phyloP scores from a whole-genome alignment of 805 yeast genomes.

The Candida morakotiae region DNA sequence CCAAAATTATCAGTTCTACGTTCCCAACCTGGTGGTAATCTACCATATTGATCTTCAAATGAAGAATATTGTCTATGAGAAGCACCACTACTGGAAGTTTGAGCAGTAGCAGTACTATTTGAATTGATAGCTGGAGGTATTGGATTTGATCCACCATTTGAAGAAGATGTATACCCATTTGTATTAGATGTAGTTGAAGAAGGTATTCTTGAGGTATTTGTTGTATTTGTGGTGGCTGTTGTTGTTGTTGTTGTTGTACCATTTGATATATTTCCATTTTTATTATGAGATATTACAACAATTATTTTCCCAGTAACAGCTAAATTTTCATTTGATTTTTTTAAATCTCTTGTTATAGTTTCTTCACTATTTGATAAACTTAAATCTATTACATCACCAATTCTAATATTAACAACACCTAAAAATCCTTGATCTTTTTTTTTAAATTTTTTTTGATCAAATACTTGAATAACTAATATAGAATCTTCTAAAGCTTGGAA shows the following conservation, averaged over 20 bases:
- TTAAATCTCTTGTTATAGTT: slow-evolving; percentile 88
- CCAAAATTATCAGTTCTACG: slow-evolving; percentile 97
- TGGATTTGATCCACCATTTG: slow-evolving; percentile 14
- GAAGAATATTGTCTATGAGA: slow-evolving; percentile 72
- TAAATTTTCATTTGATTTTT: slow-evolving; percentile 84
- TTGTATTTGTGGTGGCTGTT: slow-evolving; percentile 12
- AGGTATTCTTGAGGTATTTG: slow-evolving; percentile 11
- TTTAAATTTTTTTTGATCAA: slow-evolving; percentile 95
- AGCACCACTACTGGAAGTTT: slow-evolving; percentile 6
- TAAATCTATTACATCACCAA: slow-evolving; percentile 83
- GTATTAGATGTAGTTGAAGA: slow-evolving; percentile 13
- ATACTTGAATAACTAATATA: slow-evolving; percentile 86
- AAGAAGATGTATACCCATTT: not conserved
- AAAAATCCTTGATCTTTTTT: slow-evolving; percentile 97
- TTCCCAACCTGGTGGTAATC: slow-evolving; percentile 99
- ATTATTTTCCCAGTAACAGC: slow-evolving; percentile 93
- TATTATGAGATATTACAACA: slow-evolving; percentile 59
- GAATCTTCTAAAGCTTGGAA: slow-evolving; percentile 78
- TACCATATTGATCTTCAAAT: slow-evolving; percentile 94
- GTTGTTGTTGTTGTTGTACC: slow-evolving; percentile 9
- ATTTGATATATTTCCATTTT: slow-evolving; percentile 11
- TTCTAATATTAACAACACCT: slow-evolving; percentile 89
- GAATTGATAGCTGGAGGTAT: slow-evolving; percentile 6
- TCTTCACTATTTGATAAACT: slow-evolving; percentile 54
- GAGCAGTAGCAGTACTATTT: slow-evolving; percentile 8